Base-by-base conservation (phyloP, 768 basidiomycete genomes). In the Tricholoma hemisulphureum region DNA sequence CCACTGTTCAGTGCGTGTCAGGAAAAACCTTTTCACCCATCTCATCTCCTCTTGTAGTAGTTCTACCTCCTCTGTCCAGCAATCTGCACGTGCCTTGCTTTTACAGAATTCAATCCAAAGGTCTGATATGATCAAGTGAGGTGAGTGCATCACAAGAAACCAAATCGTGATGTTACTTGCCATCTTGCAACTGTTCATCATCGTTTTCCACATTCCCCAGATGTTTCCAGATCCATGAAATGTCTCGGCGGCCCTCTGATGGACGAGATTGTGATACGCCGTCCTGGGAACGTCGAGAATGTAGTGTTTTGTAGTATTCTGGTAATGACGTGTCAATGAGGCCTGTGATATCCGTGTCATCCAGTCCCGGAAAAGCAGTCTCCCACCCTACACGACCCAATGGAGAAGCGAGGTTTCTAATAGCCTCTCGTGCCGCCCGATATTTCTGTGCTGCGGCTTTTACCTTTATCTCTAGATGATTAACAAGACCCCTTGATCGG, bases 41-140 rank as follows among this genome's bases (percentile, higher is more conserved):
- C 35, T 32, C 53, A 55, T 55, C 41, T 55, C 53, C 35, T 55
- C 53, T 26, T n/a, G 37, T 5, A 55, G 37, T 14, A 54, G 53
- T 23, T 34, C 35, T 14, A 37, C 53, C 34, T 53, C 51, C 32
- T n/a, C n/a, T n/a, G n/a, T n/a, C n/a, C n/a, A n/a, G n/a, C n/a
- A n/a, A n/a, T n/a, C n/a, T n/a, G n/a, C n/a, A n/a, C n/a, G n/a
- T n/a, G n/a, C n/a, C n/a, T n/a, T n/a, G n/a, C n/a, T n/a, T n/a
- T n/a, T n/a, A 23, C 53, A 54, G 32, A 29, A 54, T 37, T 54
- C 53, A 14, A 54, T 37, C 16, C 20, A 37, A 41, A 55, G 53
- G 16, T 20, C 53, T 55, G 18, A 18, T 26, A 28, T 14, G 16
- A 28, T 5, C 23, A 21, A n/a, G 13, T 41, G 6, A 31, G 10